A percentile compares a stretch with the other conserved stretches of the same genome.
phyloP scores from a whole-genome alignment of 1,284 basidiomycete genomes.

The Megacollybia platyphylla region DNA sequence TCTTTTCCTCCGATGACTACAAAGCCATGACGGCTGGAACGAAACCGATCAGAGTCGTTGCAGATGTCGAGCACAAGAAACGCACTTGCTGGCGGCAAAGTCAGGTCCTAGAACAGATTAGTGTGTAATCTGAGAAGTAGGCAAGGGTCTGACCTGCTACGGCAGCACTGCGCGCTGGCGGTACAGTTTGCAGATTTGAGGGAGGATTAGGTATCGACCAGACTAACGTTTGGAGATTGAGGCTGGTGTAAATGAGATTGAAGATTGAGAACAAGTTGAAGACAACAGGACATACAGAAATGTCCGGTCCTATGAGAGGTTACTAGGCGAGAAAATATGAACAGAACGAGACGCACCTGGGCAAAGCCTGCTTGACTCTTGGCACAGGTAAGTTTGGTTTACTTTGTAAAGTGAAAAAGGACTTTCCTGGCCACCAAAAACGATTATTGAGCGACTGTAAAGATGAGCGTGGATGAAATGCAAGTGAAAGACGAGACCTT shows the following conservation, averaged over 20 bases:
- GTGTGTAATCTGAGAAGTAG: too few species aligned
- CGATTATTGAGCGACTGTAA: constrained; percentile 38
- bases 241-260: constrained; percentile 19
- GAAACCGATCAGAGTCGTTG: constrained; percentile 7
- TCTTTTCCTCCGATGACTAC: constrained; percentile 60
- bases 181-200: constrained; percentile 25
- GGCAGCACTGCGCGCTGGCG: constrained; percentile 51
- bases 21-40: constrained; percentile 50
- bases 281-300: constrained; percentile 38
- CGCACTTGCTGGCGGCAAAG: constrained; percentile 68
- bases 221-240: constrained; percentile 42
- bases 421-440: constrained; percentile 48
- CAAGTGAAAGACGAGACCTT: constrained; percentile 14
- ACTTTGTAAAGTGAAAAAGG: too few species aligned
- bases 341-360: too few species aligned
- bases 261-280: constrained; percentile 7
- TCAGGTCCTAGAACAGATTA: constrained; percentile 30
- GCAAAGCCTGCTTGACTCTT: too few species aligned
- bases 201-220: constrained; percentile 52
- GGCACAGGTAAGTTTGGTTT: too few species aligned
- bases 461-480: constrained; percentile 8
- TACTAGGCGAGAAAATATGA: constrained; percentile 35
- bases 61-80: constrained; percentile 9
- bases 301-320: constrained; percentile 49
- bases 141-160: constrained; percentile 16